Base-by-base conservation (phyloP, 2,329 filamentous ascomycete species). In the Colletotrichum lentis region DNA sequence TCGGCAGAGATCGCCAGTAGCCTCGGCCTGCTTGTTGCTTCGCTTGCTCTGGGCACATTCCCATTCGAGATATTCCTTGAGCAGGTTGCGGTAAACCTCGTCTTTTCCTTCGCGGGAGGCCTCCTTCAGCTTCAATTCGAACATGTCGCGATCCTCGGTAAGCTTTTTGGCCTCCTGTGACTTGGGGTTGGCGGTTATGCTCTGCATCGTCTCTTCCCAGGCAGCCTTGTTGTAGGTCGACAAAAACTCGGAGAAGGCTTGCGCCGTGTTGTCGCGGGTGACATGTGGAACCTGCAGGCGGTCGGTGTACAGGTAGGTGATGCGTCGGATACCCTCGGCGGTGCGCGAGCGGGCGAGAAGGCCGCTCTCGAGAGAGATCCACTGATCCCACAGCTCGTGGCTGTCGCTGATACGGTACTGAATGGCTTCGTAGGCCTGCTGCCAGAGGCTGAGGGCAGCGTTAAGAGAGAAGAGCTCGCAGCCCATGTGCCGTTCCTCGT, bases 31-130 rank as follows among this genome's bases (percentile, higher is more conserved):
- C 57, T 82, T 82, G 49, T 81, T 81, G 58, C 83, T 88, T 70
- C 86, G 86, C 72, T 85, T 85, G 71, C 83, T 84, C 74, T 89
- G 87, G 20, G 79, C 82, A 73, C 90, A 85, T 81, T 99, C 96
- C 91, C 93, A 97, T 62, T 92, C 89, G 20, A 98, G 82, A 74
- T 99, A 99, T 63, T 91, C 87, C 5, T 77, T 79, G 80, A 90
- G 82, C 50, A 79, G 76, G 22, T 77, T 72, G 72, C 83, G 83
- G 65, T 91, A 83, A 4, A 82, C 82, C 12, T 86, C 84, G 35
- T 80, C 76, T 72, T 92, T 86, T 64, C 82, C 84, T 8, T 84
- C 79, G 62, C 87, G 82, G 18, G 80, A 77, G 7, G 90, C 89
- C 69, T 85, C 83, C 61, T 84, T 83, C 24, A 96, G 80, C 70